phyloP scores from a whole-genome alignment of 805 yeast genomes.

The Ogataea ganodermae region DNA sequence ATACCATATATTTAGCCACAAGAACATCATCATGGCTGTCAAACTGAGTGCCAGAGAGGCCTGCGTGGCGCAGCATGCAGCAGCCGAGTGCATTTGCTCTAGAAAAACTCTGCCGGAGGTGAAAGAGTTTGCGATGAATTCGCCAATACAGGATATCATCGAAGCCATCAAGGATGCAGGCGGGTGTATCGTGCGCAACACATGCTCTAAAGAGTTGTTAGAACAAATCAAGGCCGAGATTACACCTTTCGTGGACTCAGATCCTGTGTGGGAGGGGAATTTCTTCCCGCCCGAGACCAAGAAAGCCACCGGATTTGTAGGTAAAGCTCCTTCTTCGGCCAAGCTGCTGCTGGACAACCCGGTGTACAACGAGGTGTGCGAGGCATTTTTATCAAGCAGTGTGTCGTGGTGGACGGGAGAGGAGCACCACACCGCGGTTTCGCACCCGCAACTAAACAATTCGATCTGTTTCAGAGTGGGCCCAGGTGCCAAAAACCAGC shows the following conservation, averaged over 20 bases:
- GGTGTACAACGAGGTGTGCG: slow-evolving; percentile 21
- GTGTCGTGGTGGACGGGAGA: slow-evolving; percentile 29
- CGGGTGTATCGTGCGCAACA: slow-evolving; percentile 28
- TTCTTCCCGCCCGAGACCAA: slow-evolving; percentile 31
- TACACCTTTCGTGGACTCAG: slow-evolving; percentile 27
- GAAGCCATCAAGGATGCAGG: slow-evolving; percentile 27
- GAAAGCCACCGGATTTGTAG: slow-evolving; percentile 26
- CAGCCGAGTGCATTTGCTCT: slow-evolving; percentile 4
- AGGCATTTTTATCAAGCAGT: slow-evolving; percentile 23
- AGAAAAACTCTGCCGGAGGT: slow-evolving; percentile 7
- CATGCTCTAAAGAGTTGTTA: slow-evolving; percentile 15
- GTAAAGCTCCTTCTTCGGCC: slow-evolving; percentile 26
- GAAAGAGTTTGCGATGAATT: slow-evolving; percentile 12
- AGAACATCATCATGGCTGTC: not conserved
- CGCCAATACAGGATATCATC: slow-evolving; percentile 15
- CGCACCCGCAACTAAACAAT: slow-evolving; percentile 25
- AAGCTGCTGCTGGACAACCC: slow-evolving; percentile 21
- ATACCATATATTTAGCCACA: too few relatives aligned
- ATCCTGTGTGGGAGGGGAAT: slow-evolving; percentile 27
- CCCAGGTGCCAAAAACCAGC: slow-evolving; percentile 31
- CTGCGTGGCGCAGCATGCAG: slow-evolving; percentile 1
- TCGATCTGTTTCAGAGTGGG: slow-evolving; percentile 28
- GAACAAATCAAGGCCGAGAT: slow-evolving; percentile 24
- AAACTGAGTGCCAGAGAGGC: not conserved
- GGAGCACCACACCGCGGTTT: slow-evolving; percentile 23